Evolutionary conservation across 805 yeast species (phyloP).

Genomic region (Wilhelminamyces savonicus): DNA sequence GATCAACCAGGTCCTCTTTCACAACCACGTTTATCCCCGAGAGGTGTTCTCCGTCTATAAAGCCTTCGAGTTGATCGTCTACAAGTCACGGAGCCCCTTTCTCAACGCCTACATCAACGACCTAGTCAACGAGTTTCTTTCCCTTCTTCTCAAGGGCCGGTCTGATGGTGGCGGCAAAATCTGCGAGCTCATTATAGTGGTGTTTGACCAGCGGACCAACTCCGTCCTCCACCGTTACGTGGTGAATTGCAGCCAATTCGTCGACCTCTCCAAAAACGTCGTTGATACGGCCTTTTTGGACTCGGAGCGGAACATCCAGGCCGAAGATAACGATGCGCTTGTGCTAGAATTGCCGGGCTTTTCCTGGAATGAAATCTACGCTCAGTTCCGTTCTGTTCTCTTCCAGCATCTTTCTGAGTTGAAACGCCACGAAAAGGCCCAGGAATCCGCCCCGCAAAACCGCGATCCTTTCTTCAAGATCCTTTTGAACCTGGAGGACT

Average conservation of each 20-base stretch:
- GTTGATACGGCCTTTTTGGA: constrained; percentile 8
- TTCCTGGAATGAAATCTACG: constrained; percentile 27
- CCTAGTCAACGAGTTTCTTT: constrained; percentile 24
- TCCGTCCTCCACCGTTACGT: constrained; percentile 34
- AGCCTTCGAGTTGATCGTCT: constrained; percentile 37
- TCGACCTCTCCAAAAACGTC: constrained; percentile 13
- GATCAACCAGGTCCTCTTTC: constrained; percentile 50
- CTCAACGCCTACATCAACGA: constrained; percentile 38
- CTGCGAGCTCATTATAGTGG: constrained; percentile 27
- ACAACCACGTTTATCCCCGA: constrained; percentile 46
- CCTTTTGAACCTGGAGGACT: constrained; percentile 18
- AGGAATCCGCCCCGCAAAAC: not conserved
- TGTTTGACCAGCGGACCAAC: constrained; percentile 24
- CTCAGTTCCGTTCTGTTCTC: constrained; percentile 23
- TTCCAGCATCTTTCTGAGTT: constrained; percentile 28
- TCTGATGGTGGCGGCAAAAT: constrained; percentile 17
- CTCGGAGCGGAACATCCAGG: constrained; percentile 8
- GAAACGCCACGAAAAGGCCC: constrained; percentile 6
- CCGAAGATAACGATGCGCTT: constrained; percentile 10
- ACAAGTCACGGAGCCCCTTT: constrained; percentile 40
- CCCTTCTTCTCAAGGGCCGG: constrained; percentile 8
- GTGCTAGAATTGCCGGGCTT: constrained; percentile 17
- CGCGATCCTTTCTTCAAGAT: constrained; percentile 16
- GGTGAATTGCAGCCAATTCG: constrained; percentile 25
- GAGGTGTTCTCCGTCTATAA: constrained; percentile 40